Base-by-base conservation (phyloP, 192 early-diverging fungal species). In the Obelidium mucronatum region DNA sequence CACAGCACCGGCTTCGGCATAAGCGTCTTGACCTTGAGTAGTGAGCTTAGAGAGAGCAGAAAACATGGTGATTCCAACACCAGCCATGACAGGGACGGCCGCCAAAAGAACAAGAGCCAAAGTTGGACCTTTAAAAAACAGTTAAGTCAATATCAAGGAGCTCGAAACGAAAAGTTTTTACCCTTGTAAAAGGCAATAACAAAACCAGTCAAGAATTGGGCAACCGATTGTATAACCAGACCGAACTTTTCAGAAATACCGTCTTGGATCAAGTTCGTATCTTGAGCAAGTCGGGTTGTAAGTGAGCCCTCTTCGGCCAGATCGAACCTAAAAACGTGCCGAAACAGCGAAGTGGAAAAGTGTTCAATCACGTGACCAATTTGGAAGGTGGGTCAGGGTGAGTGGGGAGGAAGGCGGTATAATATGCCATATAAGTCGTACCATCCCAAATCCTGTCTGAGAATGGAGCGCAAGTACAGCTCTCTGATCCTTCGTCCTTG, bases 1-100 rank as follows among this genome's bases (percentile, higher is more conserved):
- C 36, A 97, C 85, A 26, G 89, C 89, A 53, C 94, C 94, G 2
- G 95, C 96, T 37, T 82, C 85, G 24, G 93, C 96, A 76, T 96
- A 97, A 19, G 91, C 82, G 19, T 83, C 63, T 1, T 90, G 76
- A 26, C 77, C 81, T 2, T 61, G 67, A 0, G 52, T 40, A 24
- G 69, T 72, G 35, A 99, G 69, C 54, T 96, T 67, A 3, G 95
- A 94, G 62, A 97, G 67, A 40, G 88, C 87, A n/a, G 92, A 82
- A n/a, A 91, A 82, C 59, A 99, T 84, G 4, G 97, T 93, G 67
- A 97, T 82, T 31, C 94, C 88, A 66, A 97, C 69, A 28, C 53
- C 40, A 13, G 69, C 69, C 69, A 72, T 72, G 2, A 72, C 15
- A 28, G 69, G 69, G 8, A 72, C 69, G 34, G 69, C 69, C 19